Evolutionary conservation across 768 basidiomycete species (phyloP), one percentile per base, ranked within the genome.

Genomic region (Cystofilobasidium bisporidii): DNA sequence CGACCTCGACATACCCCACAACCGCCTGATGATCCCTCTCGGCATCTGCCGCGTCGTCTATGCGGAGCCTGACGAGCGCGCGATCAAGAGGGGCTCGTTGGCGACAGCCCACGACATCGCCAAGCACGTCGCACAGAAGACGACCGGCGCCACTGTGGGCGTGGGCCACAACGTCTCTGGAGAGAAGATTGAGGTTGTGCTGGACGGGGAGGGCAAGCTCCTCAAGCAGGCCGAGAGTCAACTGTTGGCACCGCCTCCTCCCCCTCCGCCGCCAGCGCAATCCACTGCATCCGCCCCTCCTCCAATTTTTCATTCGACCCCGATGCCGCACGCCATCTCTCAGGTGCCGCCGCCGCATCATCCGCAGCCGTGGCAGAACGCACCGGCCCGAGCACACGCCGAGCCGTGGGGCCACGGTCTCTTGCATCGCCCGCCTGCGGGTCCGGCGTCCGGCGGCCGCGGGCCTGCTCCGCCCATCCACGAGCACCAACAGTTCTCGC

Each of bases 21-120:
- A 94, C 77, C 81, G 82, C 65, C 81, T 82, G 61, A 89, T 85
- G n/a, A 86, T 84, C 59, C 83, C 86, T 1, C 82, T 96, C 1
- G 92, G 93, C 14, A 83, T 97, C 48, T 83, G 90, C 48, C 84
- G 83, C 73, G 82, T 97, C 70, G 83, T 82, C 71, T 97, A 76
- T 65, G 70, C 73, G 18, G 38, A 72, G 69, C 68, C 71, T 66
- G 41, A 60, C 61, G 71, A 64, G 38, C 71, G 70, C 53, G 36
- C 36, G 36, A 36, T 36, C 36, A 53, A 63, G 20, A 67, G 70
- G 20, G 72, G 71, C n/a, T 59, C 55, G 50, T 45, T 41, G 45
- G 68, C 60, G 18, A 71, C 69, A 8, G 72, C 82, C 0, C 84
- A 86, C 69, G 84, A 85, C 20, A 86, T 88, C 53, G 91, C 91